Percentiles rank a stretch among this genome's conserved stretches.
phyloP scores from a whole-genome alignment of 2,329 filamentous ascomycete species.

The Chrysoporthe deuterocubensis region DNA sequence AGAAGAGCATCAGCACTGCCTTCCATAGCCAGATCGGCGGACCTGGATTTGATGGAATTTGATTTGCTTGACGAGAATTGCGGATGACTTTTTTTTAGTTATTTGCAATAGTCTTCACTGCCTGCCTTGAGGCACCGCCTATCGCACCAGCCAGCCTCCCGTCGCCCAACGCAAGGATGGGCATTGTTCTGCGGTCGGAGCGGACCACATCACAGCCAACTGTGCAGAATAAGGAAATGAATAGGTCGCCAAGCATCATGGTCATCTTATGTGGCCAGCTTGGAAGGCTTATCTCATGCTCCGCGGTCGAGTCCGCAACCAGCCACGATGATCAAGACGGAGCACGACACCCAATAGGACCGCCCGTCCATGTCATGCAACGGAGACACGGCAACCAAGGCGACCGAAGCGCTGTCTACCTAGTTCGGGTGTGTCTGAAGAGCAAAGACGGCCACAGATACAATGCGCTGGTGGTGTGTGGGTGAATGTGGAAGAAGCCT shows the following conservation, averaged over 20 bases:
- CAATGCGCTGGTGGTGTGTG: neutral
- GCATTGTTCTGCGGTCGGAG: slow-evolving; percentile 9
- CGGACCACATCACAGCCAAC: slow-evolving; percentile 12
- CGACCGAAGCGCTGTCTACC: neutral
- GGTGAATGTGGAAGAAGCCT: neutral
- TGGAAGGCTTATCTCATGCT: neutral
- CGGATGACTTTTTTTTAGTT: slow-evolving; percentile 21
- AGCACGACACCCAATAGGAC: slow-evolving; percentile 6
- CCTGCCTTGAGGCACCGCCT: slow-evolving; percentile 13
- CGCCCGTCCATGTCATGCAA: neutral
- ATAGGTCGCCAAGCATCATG: slow-evolving; percentile 1
- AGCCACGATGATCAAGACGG: slow-evolving; percentile 12
- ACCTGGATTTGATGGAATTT: slow-evolving; percentile 50
- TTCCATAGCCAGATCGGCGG: slow-evolving; percentile 92
- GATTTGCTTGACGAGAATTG: slow-evolving; percentile 37
- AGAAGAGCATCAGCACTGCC: slow-evolving; percentile 92
- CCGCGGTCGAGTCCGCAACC: neutral
- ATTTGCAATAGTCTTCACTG: slow-evolving; percentile 14
- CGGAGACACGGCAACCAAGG: neutral
- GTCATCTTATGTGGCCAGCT: neutral
- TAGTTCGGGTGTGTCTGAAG: neutral
- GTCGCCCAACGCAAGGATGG: slow-evolving; percentile 15
- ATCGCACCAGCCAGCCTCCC: slow-evolving; percentile 11
- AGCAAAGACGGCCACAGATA: neutral
- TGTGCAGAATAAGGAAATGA: slow-evolving; percentile 10